Percentiles rank a stretch among this genome's conserved stretches.
Conservation (phyloP, 1,284 basidiomycete genomes). For the Rhodofomes roseus region DNA sequence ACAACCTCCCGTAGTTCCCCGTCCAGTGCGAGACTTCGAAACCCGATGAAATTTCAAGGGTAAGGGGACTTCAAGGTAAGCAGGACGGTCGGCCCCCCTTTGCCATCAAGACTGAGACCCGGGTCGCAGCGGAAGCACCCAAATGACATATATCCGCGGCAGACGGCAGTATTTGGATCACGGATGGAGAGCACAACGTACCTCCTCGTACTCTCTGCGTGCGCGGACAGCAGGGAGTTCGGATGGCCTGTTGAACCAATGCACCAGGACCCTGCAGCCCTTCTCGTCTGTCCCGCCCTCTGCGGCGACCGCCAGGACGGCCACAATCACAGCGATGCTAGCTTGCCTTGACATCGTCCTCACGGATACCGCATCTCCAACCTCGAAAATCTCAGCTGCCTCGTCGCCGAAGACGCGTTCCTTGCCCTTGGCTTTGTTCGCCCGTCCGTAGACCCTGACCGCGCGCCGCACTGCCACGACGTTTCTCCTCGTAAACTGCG, state of each 20-base stretch:
- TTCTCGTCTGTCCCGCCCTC: slow-evolving; percentile 24
- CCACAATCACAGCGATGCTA: slow-evolving; percentile 61
- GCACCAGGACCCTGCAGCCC: slow-evolving; percentile 51
- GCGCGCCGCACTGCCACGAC: slow-evolving; percentile 1
- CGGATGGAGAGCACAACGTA: slow-evolving; percentile 27
- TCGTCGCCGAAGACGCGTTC: slow-evolving; percentile 2
- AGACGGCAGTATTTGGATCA: too few species aligned
- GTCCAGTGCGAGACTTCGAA: too few species aligned
- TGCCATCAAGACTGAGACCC: too few species aligned
- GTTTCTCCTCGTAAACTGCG: slow-evolving; percentile 8
- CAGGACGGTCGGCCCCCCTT: too few species aligned
- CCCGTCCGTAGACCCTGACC: slow-evolving; percentile 14
- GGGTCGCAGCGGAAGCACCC: too few species aligned
- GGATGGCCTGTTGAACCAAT: slow-evolving; percentile 67
- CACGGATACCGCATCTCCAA: slow-evolving; percentile 68
- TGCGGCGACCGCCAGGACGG: slow-evolving; percentile 55
- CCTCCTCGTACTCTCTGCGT: slow-evolving; percentile 52
- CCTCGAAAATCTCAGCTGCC: slow-evolving; percentile 32
- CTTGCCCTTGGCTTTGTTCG: neutral
- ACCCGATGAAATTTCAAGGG: too few species aligned
- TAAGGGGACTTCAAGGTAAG: too few species aligned
- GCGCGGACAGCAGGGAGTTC: slow-evolving; percentile 57
- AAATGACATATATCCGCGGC: too few species aligned
- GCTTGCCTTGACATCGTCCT: slow-evolving; percentile 47
- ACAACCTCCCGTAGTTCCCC: too few species aligned